Evolutionary conservation across 805 yeast species (phyloP), one percentile per base, ranked within the genome.

Genomic region (Yarrowia porcina): DNA sequence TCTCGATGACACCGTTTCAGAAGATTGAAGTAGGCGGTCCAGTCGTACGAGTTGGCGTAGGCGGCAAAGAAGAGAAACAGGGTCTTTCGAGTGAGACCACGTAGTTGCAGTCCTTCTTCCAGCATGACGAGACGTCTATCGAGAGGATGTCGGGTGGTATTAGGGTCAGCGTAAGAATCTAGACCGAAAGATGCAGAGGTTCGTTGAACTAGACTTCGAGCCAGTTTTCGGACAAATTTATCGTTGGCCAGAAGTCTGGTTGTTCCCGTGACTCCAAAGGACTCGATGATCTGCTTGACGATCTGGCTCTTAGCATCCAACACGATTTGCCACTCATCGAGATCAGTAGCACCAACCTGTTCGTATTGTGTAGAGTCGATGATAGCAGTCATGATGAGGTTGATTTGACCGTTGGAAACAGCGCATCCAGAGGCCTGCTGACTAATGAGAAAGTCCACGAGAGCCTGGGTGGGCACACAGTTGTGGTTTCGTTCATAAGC

Each of bases 361-460:
- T 52, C 59, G 44, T 20, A 52, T 13, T 52, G 59, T 4, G 21
- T 15, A 17, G 59, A 36, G 44, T 52, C 59, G 9, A 52, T 17
- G 13, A 33, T 36, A 18, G 17, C 25, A 8, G n/a, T 9, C 6
- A 75, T 54, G 1, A 70, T 68, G 10, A 60, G 56, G 35, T 66
- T 69, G 10, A 75, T 54, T 33, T 75, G 78, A 39, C 66, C 66
- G 13, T 54, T 39, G 21, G 66, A 68, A 6, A 73, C 66, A 0
- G 67, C 65, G 7, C 62, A 45, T 1, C 79, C 79, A 9, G 70
- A 61, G 0, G 71, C 71, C 38, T 69, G 75, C 62, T 74, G 76
- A 10, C 59, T 35, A 15, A 66, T 63, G 8, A 73, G 65, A 30
- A 66, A 71, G 28, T 67, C 67, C 11, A 71, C 64, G 4, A 75